Base-by-base conservation (phyloP, 1,284 basidiomycete species). In the Sparassis latifolia region DNA sequence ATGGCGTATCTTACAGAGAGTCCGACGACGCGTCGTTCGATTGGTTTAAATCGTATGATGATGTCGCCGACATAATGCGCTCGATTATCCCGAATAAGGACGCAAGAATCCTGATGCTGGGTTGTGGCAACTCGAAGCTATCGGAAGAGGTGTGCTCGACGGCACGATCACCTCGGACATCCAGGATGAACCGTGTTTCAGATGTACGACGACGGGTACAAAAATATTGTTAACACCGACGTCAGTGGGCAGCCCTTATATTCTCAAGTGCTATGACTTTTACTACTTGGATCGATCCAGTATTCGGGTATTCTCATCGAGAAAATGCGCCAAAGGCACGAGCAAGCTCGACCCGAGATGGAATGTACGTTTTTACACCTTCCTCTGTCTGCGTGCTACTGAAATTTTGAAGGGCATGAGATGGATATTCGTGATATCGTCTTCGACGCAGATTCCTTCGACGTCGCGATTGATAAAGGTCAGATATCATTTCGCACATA, bases 141-240 rank as follows among this genome's bases (percentile, higher is more conserved):
- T 88, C 87, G 7, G 80, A 87, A 68, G 82, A 89, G 56, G 87
- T 86, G 55, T 28, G 72, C 60, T 40, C 33, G 20, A 31, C 20
- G 20, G 33, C 33, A 56, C 47, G 48, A 2, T 51, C 52, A 5
- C 44, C 47, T 3, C 37, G 50, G 31, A 48, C 49, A 5, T 33
- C 5, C 31, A 3, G n/a, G n/a, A 28, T 3, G 33, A 33, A 40
- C n/a, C 29, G 33, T 9, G 10, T 28, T 4, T 6, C 51, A 92
- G 88, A 91, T 96, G 88, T 96, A 91, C 71, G 88, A 92, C 56
- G 89, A 91, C 58, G 92, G 91, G 0, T 96, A 89, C 66, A 80
- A 73, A 54, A 83, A 88, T 56, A 89, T 97, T 52, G 80, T 89
- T 57, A 96, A 95, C 62, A 72, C 86, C 28, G 93, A 96, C 62